Conservation (phyloP, 805 yeast genomes). For the Candida maesae region DNA sequence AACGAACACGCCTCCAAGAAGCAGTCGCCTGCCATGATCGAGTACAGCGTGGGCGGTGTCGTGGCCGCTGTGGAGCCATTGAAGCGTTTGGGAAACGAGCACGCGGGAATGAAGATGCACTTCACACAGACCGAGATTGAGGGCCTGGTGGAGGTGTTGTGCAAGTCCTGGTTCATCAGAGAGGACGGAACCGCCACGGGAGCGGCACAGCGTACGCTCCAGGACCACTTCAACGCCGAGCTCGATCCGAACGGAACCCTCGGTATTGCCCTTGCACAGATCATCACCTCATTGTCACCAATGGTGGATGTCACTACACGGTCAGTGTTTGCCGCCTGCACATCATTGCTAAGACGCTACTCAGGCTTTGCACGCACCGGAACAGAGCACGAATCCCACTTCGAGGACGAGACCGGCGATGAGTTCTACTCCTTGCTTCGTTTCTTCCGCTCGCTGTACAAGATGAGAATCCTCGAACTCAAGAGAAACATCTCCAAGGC, state of each 20-base stretch:
- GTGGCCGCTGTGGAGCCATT: slow-evolving; percentile 28
- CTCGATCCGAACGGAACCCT: slow-evolving; percentile 19
- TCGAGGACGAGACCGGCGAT: slow-evolving; percentile 18
- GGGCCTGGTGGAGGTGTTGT: slow-evolving; percentile 6
- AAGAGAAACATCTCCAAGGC: slow-evolving; percentile 6
- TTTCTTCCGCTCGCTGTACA: slow-evolving; percentile 15
- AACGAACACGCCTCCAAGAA: slow-evolving; percentile 11
- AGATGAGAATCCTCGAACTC: slow-evolving; percentile 4
- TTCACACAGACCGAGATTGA: slow-evolving; percentile 4
- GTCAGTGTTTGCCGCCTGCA: slow-evolving; percentile 5
- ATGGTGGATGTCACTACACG: slow-evolving; percentile 2
- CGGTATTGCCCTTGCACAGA: slow-evolving; percentile 16
- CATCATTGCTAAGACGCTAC: slow-evolving; percentile 14
- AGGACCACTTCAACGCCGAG: slow-evolving; percentile 15
- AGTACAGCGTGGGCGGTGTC: slow-evolving; percentile 43
- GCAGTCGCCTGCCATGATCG: slow-evolving; percentile 17
- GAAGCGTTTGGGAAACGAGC: slow-evolving; percentile 5
- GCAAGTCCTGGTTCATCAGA: slow-evolving; percentile 15
- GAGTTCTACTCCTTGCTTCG: slow-evolving; percentile 13
- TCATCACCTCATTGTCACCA: slow-evolving; percentile 8
- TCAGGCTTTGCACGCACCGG: slow-evolving; percentile 13
- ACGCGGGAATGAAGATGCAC: slow-evolving; percentile 4
- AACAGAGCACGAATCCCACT: slow-evolving; percentile 5
- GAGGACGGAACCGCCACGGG: slow-evolving; percentile 12
- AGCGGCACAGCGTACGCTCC: slow-evolving; percentile 5